These are phyloP conservation scores for Medicago arabica DNA, from an alignment of 306 rosid species.

Conservation along the genomic window DNA sequence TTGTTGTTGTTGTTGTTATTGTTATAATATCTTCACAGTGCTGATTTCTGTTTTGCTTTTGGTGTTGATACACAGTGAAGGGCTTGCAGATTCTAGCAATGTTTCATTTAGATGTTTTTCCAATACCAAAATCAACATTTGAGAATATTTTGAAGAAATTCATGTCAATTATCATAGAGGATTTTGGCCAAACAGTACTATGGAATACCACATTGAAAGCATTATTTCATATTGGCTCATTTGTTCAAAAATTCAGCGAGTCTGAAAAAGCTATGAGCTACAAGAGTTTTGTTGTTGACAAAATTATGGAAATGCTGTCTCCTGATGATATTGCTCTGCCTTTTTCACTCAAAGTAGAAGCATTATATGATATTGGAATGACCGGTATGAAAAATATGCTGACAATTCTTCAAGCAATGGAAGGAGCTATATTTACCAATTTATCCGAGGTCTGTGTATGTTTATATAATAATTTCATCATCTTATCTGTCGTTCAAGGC, in stretches of 20 bases:
- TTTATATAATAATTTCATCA: conserved; percentile 35
- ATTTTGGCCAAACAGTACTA: conserved; percentile 53
- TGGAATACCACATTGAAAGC: conserved; percentile 81
- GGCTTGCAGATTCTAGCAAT: conserved; percentile 82
- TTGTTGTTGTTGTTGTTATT: no score
- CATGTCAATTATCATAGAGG: conserved; percentile 69
- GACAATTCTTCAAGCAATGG: conserved; percentile 71
- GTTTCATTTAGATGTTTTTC: conserved; percentile 72
- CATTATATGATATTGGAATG: conserved; percentile 71
- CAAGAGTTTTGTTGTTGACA: conserved; percentile 61
- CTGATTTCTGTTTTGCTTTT: conserved; percentile 44
- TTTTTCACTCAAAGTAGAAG: conserved; percentile 72
- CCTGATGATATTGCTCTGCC: conserved; percentile 61
- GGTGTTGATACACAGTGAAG: conserved; percentile 64
- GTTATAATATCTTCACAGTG: not conserved
- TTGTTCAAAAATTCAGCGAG: conserved; percentile 55
- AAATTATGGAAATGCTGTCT: conserved; percentile 59
- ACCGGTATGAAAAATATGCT: conserved; percentile 73
- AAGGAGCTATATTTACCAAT: conserved; percentile 59
- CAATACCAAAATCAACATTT: conserved; percentile 56
- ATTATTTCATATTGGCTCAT: conserved; percentile 73
- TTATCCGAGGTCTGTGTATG: conserved; percentile 63
- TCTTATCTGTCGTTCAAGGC: conserved; percentile 40
- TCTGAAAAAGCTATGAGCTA: conserved; percentile 72
- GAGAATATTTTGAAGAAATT: conserved; percentile 66